A percentile compares a stretch with the other conserved stretches of the same genome.
Conservation (phyloP, 331 rosid genomes). For the Acacia concinna region DNA sequence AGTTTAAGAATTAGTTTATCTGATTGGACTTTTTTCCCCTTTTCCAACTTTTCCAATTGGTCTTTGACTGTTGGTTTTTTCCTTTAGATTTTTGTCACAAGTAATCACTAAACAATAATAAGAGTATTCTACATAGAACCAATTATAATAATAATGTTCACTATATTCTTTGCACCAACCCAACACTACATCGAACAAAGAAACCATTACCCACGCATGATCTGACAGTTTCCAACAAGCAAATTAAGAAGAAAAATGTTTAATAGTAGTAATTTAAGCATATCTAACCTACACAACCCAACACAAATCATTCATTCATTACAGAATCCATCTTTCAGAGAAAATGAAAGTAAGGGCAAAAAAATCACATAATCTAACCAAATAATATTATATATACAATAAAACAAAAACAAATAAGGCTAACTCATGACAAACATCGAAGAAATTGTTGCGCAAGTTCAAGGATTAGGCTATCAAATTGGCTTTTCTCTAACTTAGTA, state of each 20-base stretch:
- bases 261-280: neutral
- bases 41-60: neutral
- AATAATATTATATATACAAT: neutral
- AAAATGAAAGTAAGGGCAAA: neutral
- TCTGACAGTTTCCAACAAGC: constrained; percentile 40
- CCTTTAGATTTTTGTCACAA: neutral
- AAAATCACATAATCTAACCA: neutral
- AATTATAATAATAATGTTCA: neutral
- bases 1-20: constrained; percentile 20
- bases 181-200: neutral
- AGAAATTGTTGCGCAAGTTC: neutral
- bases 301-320: neutral
- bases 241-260: neutral
- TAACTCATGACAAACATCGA: neutral
- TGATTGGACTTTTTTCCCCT: neutral
- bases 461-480: neutral
- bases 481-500: neutral
- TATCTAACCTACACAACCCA: neutral
- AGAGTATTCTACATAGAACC: neutral
- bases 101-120: neutral
- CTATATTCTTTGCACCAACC: neutral
- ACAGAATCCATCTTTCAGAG: neutral
- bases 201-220: neutral
- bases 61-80: neutral
- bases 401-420: too few species aligned